A percentile compares a stretch with the other conserved stretches of the same genome.
Evolutionary conservation across 768 basidiomycete species (phyloP).

Genomic region (Mycena floridula): DNA sequence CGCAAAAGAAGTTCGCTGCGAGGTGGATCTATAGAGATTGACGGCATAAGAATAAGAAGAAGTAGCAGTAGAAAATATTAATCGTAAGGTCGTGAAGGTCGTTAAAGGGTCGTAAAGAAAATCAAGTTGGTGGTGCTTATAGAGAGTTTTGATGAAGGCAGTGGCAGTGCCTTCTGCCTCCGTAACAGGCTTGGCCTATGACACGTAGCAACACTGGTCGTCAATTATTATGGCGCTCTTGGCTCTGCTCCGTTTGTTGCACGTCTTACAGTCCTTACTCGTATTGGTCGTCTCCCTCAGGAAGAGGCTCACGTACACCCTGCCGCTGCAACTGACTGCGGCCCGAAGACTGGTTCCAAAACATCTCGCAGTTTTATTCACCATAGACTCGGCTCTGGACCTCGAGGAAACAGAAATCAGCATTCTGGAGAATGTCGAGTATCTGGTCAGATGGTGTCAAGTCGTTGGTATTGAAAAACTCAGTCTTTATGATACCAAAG

Average conservation of each 20-base stretch:
- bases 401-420: constrained; percentile 29
- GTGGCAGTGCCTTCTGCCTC: no score
- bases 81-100: no score
- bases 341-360: constrained; percentile 51
- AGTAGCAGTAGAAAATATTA: no score
- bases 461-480: constrained; percentile 54
- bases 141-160: no score
- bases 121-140: no score
- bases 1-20: no score
- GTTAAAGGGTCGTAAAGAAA: no score
- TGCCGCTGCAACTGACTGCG: constrained; percentile 44
- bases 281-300: constrained; percentile 34
- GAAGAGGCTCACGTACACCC: constrained; percentile 25
- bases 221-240: background rate
- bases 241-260: constrained; percentile 46
- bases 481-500: constrained; percentile 68
- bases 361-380: constrained; percentile 64
- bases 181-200: no score
- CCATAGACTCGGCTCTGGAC: constrained; percentile 33
- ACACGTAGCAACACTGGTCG: no score
- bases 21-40: no score
- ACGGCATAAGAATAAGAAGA: no score
- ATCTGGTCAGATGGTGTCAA: constrained; percentile 56
- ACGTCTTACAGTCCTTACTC: constrained; percentile 47
- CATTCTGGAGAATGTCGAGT: constrained; percentile 48